Evolutionary conservation across 768 basidiomycete species (phyloP).

Genomic region (Hygrophorus pudorinus): DNA sequence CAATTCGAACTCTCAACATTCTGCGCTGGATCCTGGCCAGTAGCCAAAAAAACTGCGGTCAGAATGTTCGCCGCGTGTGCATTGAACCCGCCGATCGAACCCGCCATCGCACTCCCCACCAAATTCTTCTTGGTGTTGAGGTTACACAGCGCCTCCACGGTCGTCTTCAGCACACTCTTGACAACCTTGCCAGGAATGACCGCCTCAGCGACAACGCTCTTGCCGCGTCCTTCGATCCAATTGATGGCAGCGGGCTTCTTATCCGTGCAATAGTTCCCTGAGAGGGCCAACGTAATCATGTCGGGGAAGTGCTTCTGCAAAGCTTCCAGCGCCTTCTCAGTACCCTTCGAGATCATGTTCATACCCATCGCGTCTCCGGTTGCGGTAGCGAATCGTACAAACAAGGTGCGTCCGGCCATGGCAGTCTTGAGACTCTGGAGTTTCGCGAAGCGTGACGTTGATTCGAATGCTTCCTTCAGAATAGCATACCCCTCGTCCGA

Average conservation of each 20-base stretch:
- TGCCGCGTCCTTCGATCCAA: slow-evolving; percentile 98
- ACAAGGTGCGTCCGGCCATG: slow-evolving; percentile 88
- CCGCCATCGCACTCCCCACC: slow-evolving; percentile 96
- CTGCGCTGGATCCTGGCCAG: slow-evolving; percentile 98
- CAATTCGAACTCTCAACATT: slow-evolving; percentile 98
- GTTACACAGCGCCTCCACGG: slow-evolving; percentile 79
- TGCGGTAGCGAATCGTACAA: slow-evolving; percentile 84
- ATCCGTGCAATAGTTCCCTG: slow-evolving; percentile 98
- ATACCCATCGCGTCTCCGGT: slow-evolving; percentile 99
- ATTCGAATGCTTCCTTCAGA: slow-evolving; percentile 83
- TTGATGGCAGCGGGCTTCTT: slow-evolving; percentile 99
- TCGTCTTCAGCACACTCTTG: slow-evolving; percentile 89
- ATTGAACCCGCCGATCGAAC: slow-evolving; percentile 95
- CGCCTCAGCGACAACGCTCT: slow-evolving; percentile 96
- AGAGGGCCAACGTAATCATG: slow-evolving; percentile 85
- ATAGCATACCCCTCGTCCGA: slow-evolving; percentile 65
- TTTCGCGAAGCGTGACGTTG: slow-evolving; percentile 87
- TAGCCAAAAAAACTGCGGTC: slow-evolving; percentile 91
- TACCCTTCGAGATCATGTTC: slow-evolving; percentile 99
- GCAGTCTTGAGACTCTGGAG: slow-evolving; percentile 80
- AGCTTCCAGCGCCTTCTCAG: slow-evolving; percentile 84
- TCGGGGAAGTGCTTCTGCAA: slow-evolving; percentile 76
- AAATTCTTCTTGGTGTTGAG: slow-evolving; percentile 96
- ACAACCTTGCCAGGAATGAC: slow-evolving; percentile 85
- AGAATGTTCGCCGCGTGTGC: slow-evolving; percentile 97